Base-by-base conservation (phyloP, 1,284 basidiomycete species). In the Pascua sp. region DNA sequence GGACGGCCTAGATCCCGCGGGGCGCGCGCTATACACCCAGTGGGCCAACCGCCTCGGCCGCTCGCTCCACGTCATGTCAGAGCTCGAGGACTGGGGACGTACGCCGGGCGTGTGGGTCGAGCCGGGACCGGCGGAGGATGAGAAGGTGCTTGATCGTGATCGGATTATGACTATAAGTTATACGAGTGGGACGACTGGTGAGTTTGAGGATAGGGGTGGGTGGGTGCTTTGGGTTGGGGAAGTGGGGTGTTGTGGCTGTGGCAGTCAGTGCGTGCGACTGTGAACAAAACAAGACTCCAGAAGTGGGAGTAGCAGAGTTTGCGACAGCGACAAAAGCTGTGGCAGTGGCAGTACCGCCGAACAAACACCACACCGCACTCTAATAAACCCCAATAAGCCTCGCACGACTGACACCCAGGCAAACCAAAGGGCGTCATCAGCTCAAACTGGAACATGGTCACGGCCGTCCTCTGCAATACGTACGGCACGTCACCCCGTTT, bases 31-130 rank as follows among this genome's bases (percentile, higher is more conserved):
- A 2, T 78, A 90, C 18, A 77, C 73, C n/a, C 81, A 84, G 36
- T 97, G 93, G 93, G 87, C 85, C 8, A 77, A 82, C 57, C 79
- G 83, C 36, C 75, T 84, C 48, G 83, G 83, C 16, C 72, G 95
- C 40, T 78, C 85, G 59, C 77, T 96, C 39, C 81, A 84, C 67
- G 83, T 86, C 57, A 70, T 93, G 47, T 76, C 74, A 46, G 89
- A 94, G 74, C 66, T 92, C 87, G 70, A 66, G 82, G 75, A 60
- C 52, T 71, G 67, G 63, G 73, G 74, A 24, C 11, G 51, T 4
- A 55, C 67, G 47, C 63, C 67, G 9, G 71, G 59, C 8, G 60
- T 69, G 45, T 57, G 45, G 15, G 45, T 65, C 16, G 61, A 67
- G 10, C 67, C 72, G 13, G 69, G 71, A 47, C 68, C 71, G 9